Evolutionary conservation across 176 grass and related monocot species (phyloP).

Genomic region (Alloteropsis semialata): DNA sequence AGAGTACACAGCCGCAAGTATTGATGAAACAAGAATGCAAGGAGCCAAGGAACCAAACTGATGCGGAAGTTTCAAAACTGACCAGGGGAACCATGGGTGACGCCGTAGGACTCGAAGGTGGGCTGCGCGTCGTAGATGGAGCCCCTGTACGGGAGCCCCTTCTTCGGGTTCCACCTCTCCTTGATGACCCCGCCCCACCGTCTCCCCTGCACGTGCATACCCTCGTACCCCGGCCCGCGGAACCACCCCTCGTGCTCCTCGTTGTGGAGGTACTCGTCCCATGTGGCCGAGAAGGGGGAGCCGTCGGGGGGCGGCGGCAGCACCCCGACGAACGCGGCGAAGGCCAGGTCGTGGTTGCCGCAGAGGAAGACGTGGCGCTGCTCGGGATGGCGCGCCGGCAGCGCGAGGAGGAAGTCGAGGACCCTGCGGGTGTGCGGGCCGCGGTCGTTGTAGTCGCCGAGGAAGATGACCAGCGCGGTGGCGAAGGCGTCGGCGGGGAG

Average conservation of each 20-base stretch:
- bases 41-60: slow-evolving; percentile 10
- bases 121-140: slow-evolving; percentile 82
- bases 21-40: neutral
- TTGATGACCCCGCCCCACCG: slow-evolving; percentile 68
- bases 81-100: slow-evolving; percentile 80
- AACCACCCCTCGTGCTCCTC: slow-evolving; percentile 86
- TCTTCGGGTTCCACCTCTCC: slow-evolving; percentile 62
- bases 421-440: slow-evolving; percentile 59
- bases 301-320: slow-evolving; percentile 64
- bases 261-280: slow-evolving; percentile 59
- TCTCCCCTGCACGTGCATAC: slow-evolving; percentile 83
- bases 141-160: slow-evolving; percentile 61
- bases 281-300: slow-evolving; percentile 61
- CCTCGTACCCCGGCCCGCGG: slow-evolving; percentile 61
- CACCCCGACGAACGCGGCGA: slow-evolving; percentile 84
- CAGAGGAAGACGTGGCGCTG: slow-evolving; percentile 93
- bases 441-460: slow-evolving; percentile 92
- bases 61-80: neutral
- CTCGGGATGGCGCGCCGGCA: slow-evolving; percentile 49
- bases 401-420: slow-evolving; percentile 69
- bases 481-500: slow-evolving; percentile 65
- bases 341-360: slow-evolving; percentile 93
- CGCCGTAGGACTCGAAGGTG: slow-evolving; percentile 84
- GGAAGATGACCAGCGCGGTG: slow-evolving; percentile 81
- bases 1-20: neutral